Base-by-base conservation (phyloP, 441 rosid species). In the Flueggea neowawraea region DNA sequence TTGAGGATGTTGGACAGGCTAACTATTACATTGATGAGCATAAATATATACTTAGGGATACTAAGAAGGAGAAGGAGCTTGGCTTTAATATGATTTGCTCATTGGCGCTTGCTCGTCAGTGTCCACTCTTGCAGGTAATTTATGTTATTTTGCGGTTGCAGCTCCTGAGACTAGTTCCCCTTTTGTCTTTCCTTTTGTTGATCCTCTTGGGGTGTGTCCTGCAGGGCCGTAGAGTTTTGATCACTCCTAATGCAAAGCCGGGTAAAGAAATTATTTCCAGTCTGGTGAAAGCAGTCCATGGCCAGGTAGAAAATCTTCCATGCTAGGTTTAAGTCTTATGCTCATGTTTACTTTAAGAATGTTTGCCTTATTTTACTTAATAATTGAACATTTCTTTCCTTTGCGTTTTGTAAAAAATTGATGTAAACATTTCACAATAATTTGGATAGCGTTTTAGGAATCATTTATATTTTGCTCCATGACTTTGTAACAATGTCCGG, bases 81-180 rank as follows among this genome's bases (percentile, higher is more conserved):
- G 85, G 89, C 73, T 89, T 89, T 71, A 83, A 79, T 76, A 77
- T 89, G 94, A 72, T 85, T 43, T 77, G 68, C 62, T 75, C 91
- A 58, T 79, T 89, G 75, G 88, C 86, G 60, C 80, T 72, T 69
- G 88, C 96, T 15, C 79, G 81, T 54, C 83, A 82, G 56, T 22
- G 32, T 66, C 91, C 91, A 5, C 75, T 89, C 39, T 69, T 89
- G 32, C 67, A 83, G 85, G 96, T 84, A 71, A 75, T 31, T 43
- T 44, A 17, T 50, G 54, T 67, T 10, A 15, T 48, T 61, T 43
- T 51, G 48, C 55, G 17, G 54, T 65, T 54, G 52, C 44, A 36
- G 17, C 31, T 49, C 49, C 58, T 62, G 61, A 62, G 22, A 65
- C 58, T n/a, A n/a, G 55, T 52, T 28, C 31, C 64, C 55, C 57